Conservation (phyloP, 2,329 filamentous ascomycete genomes). For the Calonectria fujianensis region DNA sequence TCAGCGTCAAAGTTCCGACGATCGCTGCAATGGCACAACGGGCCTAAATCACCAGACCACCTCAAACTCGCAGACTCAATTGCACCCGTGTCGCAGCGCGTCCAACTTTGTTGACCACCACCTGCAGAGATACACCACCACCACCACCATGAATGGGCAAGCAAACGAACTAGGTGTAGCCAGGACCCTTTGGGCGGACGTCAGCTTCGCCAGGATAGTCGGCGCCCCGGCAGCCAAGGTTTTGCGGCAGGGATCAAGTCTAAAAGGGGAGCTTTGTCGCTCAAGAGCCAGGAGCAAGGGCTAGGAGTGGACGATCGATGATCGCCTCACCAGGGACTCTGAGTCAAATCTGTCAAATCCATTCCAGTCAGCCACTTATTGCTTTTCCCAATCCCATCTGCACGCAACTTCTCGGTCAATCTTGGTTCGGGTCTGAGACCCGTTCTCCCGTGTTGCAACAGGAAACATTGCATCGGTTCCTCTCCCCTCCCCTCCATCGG, state of each 20-base stretch:
- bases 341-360: constrained; percentile 57
- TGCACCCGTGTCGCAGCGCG: constrained; percentile 37
- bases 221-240: constrained; percentile 46
- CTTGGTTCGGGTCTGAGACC: constrained; percentile 36
- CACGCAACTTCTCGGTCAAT: constrained; percentile 47
- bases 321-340: constrained; percentile 51
- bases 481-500: constrained; percentile 30
- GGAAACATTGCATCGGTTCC: constrained; percentile 26
- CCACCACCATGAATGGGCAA: constrained; percentile 22
- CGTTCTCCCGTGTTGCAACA: constrained; percentile 38
- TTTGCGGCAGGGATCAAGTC: constrained; percentile 50
- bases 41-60: constrained; percentile 39
- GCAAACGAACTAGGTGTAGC: constrained; percentile 31
- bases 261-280: constrained; percentile 43
- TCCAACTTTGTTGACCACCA: constrained; percentile 52
- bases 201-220: constrained; percentile 47
- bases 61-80: constrained; percentile 20
- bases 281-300: constrained; percentile 35
- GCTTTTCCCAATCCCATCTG: constrained; percentile 48
- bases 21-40: constrained; percentile 40
- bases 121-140: constrained; percentile 36
- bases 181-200: constrained; percentile 33
- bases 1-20: constrained; percentile 38
- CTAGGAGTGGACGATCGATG: constrained; percentile 49
- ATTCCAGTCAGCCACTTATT: constrained; percentile 52